These are phyloP conservation scores for Apiospora phragmitis DNA, from an alignment of 2,329 filamentous ascomycete genomes.

Conservation along the genomic window DNA sequence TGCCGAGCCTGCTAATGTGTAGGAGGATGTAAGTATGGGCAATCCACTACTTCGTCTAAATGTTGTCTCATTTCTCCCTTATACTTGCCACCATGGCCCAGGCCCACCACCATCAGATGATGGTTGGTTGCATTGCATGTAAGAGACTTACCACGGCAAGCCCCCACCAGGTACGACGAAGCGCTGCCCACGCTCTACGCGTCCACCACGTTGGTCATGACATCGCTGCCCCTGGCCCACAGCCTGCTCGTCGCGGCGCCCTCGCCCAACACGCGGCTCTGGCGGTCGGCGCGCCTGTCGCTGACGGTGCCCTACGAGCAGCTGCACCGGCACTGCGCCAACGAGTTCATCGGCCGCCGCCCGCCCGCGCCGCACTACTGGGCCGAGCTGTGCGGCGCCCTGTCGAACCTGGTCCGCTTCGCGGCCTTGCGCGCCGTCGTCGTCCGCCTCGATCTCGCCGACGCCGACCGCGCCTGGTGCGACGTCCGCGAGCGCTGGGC, in stretches of 20 bases:
- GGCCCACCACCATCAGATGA: background rate
- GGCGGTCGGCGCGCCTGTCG: conserved; percentile 22
- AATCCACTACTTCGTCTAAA: background rate
- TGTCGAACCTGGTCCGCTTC: conserved; percentile 24
- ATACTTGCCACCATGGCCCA: background rate
- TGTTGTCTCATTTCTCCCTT: background rate
- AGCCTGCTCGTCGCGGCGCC: conserved; percentile 15
- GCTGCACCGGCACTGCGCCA: conserved; percentile 16
- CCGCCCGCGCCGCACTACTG: conserved; percentile 13
- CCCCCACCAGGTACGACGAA: conserved; percentile 19
- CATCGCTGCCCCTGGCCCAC: conserved; percentile 21
- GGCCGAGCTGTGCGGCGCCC: conserved; percentile 21
- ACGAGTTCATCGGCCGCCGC: background rate
- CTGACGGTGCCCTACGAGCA: conserved; percentile 20
- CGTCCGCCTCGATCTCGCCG: conserved; percentile 22
- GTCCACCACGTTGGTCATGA: conserved; percentile 21
- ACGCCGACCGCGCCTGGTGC: conserved; percentile 20
- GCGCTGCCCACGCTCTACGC: conserved; percentile 21
- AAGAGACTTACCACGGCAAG: background rate
- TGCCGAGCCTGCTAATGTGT: conserved; percentile 21
- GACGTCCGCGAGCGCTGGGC: conserved; percentile 26
- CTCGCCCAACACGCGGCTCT: conserved; percentile 10
- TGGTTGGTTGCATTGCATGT: no score
- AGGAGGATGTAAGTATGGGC: conserved; percentile 21
- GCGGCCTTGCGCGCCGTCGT: conserved; percentile 17